phyloP scores from a whole-genome alignment of 1,139 yeast genomes.

The Taphrina pruni region DNA sequence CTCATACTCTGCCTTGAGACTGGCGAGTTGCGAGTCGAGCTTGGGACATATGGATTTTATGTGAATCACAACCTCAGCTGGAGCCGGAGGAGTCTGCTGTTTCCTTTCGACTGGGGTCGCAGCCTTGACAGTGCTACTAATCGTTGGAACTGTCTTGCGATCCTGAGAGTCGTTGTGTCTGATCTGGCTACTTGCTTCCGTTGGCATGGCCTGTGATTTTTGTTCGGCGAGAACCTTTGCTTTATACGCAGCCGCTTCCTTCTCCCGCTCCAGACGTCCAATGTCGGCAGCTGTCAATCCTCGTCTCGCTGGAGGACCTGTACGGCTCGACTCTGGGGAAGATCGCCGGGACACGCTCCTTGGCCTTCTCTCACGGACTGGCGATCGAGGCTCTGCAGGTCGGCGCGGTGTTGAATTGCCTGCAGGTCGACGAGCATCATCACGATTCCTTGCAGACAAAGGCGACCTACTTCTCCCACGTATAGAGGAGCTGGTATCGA shows the following conservation, averaged over 20 bases:
- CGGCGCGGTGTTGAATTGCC: neutral
- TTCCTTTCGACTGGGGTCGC: neutral
- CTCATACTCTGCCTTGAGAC: slow-evolving; percentile 10
- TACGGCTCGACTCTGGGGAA: neutral
- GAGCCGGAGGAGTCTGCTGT: neutral
- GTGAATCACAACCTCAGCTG: slow-evolving; percentile 10
- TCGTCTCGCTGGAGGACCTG: neutral
- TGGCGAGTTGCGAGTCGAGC: slow-evolving; percentile 20
- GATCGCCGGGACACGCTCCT: neutral
- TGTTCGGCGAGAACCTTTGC: slow-evolving; percentile 20
- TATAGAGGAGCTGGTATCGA: neutral
- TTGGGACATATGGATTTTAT: slow-evolving; percentile 14
- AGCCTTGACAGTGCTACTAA: neutral
- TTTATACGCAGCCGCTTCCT: slow-evolving; percentile 36
- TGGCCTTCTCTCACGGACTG: neutral
- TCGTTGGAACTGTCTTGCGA: neutral
- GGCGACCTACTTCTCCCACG: slow-evolving; percentile 2
- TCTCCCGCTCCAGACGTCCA: slow-evolving; percentile 28
- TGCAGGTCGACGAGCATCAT: neutral
- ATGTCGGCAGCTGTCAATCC: slow-evolving; percentile 33
- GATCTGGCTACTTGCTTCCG: neutral
- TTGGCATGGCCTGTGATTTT: neutral
- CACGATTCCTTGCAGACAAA: too few relatives aligned
- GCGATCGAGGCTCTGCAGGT: neutral
- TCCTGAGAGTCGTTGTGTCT: neutral